Conservation (phyloP, 768 basidiomycete genomes). For the Boletus coccyginus region DNA sequence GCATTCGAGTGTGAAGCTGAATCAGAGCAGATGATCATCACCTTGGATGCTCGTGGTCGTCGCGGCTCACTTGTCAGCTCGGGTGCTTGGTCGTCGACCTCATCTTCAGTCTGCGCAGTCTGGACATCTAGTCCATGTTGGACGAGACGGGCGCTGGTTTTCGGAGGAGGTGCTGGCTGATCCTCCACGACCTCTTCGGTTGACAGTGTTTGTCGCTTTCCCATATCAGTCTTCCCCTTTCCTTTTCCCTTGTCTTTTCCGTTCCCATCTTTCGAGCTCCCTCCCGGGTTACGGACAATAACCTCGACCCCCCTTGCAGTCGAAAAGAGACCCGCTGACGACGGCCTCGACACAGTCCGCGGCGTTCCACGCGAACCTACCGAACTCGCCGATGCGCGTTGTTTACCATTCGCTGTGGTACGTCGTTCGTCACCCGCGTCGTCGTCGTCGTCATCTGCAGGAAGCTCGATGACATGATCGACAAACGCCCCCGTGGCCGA, state of each 20-base stretch:
- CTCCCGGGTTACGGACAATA: not conserved
- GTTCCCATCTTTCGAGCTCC: not conserved
- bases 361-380: not conserved
- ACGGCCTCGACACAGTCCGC: not conserved
- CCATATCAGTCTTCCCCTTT: not conserved
- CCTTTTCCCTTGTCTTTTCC: not conserved
- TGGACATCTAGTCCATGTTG: not conserved
- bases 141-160: not conserved
- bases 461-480: constrained; percentile 24
- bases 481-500: constrained; percentile 13
- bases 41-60: not conserved
- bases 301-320: not conserved
- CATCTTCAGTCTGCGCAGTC: not conserved
- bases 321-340: constrained; percentile 2
- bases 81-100: not conserved
- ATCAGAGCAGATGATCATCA: not conserved
- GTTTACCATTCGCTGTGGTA: not conserved
- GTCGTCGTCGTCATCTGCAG: constrained; percentile 13
- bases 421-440: not conserved
- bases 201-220: not conserved
- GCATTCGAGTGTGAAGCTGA: not conserved
- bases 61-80: not conserved
- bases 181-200: not conserved
- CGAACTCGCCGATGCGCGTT: not conserved
- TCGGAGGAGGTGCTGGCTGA: not conserved